Evolutionary conservation across 176 grass and related monocot species (phyloP), one percentile per base, ranked within the genome.

Genomic region (Panicum miliaceum): DNA sequence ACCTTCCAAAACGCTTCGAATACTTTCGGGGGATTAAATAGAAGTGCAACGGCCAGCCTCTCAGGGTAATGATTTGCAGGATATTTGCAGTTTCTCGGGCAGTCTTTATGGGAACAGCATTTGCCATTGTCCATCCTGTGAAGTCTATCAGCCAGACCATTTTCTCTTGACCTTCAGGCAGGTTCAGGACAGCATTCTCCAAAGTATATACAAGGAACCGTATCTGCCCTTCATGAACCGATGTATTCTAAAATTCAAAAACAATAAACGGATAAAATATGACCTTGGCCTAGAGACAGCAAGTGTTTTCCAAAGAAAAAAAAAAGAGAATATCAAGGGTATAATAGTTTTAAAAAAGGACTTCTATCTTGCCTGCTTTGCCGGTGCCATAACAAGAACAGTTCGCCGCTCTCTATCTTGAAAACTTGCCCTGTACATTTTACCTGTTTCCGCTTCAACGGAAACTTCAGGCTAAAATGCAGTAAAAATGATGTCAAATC

Each of bases 81-180:
- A 95, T 82, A 35, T 84, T 92, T 16, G 78, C 18, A 18, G 57
- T 72, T 72, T 98, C 93, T 81, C 91, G 73, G 56, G 93, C 82
- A 40, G 91, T 95, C 79, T 89, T 98, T 48, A 98, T 89, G 19
- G 93, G 91, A 43, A 78, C 84, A 1, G 87, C 58, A 48, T 95
- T 93, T 35, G 75, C 87, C 36, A 93, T 71, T 70, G 96, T 95
- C 93, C 96, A 95, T 84, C 96, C 91, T 14, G 85, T 93, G 76
- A 98, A 98, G 77, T 98, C 93, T 86, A 98, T 89, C 76, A 98
- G 68, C 91, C 89, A 95, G 59, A 93, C 64, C 85, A 98, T 93
- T 83, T 98, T 94, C 15, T 90, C 93, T 76, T 93, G 93, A 14
- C 81, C 89, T 71, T 95, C 91, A 50, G 93, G 89, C 35, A 95